Conservation (phyloP, 208 protist genomes). For the Borovskyia barvae region DNA sequence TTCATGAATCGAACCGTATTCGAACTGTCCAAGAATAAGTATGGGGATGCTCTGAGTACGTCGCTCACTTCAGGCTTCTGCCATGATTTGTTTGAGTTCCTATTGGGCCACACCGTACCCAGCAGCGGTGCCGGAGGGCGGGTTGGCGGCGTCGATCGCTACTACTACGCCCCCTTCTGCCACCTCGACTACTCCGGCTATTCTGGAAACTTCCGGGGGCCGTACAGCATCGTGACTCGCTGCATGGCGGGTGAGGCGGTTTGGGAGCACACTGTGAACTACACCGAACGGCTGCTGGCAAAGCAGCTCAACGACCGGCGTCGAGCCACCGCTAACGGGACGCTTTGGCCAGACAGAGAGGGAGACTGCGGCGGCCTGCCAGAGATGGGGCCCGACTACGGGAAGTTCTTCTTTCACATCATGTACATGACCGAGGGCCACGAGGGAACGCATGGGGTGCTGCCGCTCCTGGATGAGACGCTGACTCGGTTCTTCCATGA, state of each 20-base stretch:
- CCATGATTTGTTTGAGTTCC: conserved; percentile 30
- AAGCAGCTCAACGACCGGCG: conserved; percentile 23
- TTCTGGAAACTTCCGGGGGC: conserved; percentile 48
- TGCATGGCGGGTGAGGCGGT: conserved; percentile 56
- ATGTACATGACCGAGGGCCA: conserved; percentile 64
- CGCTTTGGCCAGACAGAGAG: neutral
- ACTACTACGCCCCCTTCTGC: conserved; percentile 61
- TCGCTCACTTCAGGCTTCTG: conserved; percentile 42
- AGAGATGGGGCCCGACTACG: neutral
- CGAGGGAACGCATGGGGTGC: conserved; percentile 52
- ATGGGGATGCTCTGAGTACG: conserved; percentile 38
- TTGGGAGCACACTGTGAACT: conserved; percentile 56
- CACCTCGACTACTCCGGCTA: conserved; percentile 46
- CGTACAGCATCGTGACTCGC: conserved; percentile 58
- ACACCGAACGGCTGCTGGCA: conserved; percentile 34
- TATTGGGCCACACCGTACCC: conserved; percentile 16
- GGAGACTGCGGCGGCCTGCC: neutral
- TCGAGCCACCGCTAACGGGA: neutral
- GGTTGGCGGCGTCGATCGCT: conserved; percentile 32
- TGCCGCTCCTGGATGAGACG: conserved; percentile 47
- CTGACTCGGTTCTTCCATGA: conserved; percentile 50
- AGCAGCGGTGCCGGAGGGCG: conserved; percentile 32
- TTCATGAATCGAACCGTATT: conserved; percentile 28
- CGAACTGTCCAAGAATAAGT: conserved; percentile 35
- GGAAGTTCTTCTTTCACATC: conserved; percentile 49